phyloP scores from a whole-genome alignment of 2,329 filamentous ascomycete genomes.

The Macrophomina tecta region DNA sequence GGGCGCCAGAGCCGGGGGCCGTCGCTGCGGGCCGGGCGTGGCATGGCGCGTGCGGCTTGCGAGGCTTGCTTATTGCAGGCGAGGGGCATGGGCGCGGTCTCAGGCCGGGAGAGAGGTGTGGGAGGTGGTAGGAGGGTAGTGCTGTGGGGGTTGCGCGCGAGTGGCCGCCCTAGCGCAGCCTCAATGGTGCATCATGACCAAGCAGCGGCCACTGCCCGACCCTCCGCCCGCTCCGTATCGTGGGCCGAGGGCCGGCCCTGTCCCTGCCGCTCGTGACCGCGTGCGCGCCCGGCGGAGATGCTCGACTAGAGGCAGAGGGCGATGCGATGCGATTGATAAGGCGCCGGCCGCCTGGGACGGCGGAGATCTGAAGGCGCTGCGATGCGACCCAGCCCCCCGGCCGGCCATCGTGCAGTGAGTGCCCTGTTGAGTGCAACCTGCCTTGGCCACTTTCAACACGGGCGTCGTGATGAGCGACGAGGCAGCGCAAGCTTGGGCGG shows the following conservation, averaged over 20 bases:
- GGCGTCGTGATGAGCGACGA: not conserved
- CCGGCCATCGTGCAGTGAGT: not conserved
- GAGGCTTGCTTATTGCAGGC: constrained; percentile 27
- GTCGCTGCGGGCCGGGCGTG: constrained; percentile 24
- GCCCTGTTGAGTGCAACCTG: constrained; percentile 2
- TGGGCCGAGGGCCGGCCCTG: not conserved
- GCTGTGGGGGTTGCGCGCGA: constrained; percentile 12
- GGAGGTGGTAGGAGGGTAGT: constrained; percentile 1
- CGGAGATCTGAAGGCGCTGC: constrained; percentile 21
- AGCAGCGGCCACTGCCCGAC: constrained; percentile 10
- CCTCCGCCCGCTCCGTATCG: constrained; percentile 7
- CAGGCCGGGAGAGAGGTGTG: constrained; percentile 18
- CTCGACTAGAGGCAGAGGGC: not conserved
- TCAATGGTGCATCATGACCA: constrained; percentile 14
- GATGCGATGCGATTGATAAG: constrained; percentile 22
- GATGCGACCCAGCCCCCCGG: constrained; percentile 18
- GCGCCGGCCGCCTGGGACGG: constrained; percentile 9
- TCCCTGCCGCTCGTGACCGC: constrained; percentile 2
- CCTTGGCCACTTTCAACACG: not conserved
- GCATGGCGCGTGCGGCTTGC: constrained; percentile 10
- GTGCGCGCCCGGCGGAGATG: constrained; percentile 6
- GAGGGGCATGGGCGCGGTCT: constrained; percentile 26
- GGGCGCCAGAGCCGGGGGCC: constrained; percentile 16
- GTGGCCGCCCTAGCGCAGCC: constrained; percentile 20
- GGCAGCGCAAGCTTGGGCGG: constrained; percentile 5